Base-by-base conservation (phyloP, 2,329 filamentous ascomycete species). In the Macroventuria anomochaeta region DNA sequence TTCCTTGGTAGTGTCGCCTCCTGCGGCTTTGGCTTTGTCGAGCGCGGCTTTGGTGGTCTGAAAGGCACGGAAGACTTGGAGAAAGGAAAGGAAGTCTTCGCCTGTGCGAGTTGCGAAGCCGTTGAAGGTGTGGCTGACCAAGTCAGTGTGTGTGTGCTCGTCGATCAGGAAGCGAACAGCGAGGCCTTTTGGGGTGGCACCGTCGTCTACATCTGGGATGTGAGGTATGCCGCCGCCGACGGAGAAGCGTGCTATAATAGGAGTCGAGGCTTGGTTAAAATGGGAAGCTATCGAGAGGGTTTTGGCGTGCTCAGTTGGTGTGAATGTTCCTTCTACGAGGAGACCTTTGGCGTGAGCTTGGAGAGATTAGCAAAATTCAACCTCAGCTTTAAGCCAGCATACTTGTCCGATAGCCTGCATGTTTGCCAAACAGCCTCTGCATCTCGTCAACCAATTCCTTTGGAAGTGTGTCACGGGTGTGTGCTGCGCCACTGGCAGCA, bases 281-380 rank as follows among this genome's bases (percentile, higher is more conserved):
- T 55, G 53, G 7, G 41, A 31, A 25, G 53, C 53, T 32, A 34
- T 23, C 3, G 53, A 55, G 1, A 55, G 36, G 3, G 37, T 39
- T 32, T 29, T 42, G 17, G 53, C 53, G 18, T 55, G 36, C 38
- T 51, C 42, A 6, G 53, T 51, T 12, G 53, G 53, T 28, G 37
- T 51, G 38, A 55, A 55, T 3, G 36, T 38, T 13, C 53, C 53
- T 38, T 55, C 47, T 13, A 55, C 53, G 6, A 55, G 47, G 13
- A 55, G 53, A 25, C 53, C 53, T 39, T 55, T 55, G 36, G 53
- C 53, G 10, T 55, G 53, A 23, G 53, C 53, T 55, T 13, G 8
- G 3, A 36, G 13, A 15, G 12, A 7, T 46, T 5, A 55, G 26
- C 12, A 23, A 33, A n/a, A 15, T 17, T 3, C 8, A 7, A 17